phyloP scores from a whole-genome alignment of 306 rosid species.

The Quercus gilva region DNA sequence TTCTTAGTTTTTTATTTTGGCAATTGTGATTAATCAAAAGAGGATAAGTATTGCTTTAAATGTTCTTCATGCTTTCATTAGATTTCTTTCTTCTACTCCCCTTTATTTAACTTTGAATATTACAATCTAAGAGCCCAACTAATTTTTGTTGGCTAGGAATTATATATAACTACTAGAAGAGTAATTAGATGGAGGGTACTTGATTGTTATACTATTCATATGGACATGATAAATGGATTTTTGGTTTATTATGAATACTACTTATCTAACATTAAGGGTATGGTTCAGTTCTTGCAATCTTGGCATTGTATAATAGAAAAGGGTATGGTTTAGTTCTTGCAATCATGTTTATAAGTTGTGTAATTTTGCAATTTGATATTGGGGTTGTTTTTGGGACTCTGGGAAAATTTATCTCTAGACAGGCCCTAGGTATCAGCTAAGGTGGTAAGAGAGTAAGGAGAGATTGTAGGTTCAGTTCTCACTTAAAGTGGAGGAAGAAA shows the following conservation, averaged over 20 bases:
- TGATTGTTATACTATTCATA: too few species aligned
- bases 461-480: neutral
- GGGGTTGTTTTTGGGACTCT: too few species aligned
- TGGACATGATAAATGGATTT: too few species aligned
- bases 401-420: too few species aligned
- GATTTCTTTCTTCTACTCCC: conserved; percentile 4
- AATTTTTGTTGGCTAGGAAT: neutral
- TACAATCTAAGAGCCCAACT: neutral
- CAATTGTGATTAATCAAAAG: too few species aligned
- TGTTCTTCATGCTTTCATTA: conserved; percentile 5
- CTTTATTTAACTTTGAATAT: neutral
- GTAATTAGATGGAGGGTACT: neutral
- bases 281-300: conserved; percentile 68
- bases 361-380: too few species aligned
- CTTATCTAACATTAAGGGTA: conserved; percentile 27
- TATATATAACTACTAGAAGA: neutral
- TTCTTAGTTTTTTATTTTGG: too few species aligned
- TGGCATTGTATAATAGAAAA: conserved; percentile 29
- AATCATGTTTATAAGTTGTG: too few species aligned
- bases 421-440: too few species aligned
- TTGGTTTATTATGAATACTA: too few species aligned
- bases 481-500: too few species aligned
- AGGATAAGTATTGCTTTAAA: neutral
- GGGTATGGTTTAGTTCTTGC: neutral
- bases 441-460: neutral